Conservation (phyloP, 192 early-diverging fungal genomes). For the Backusella luteola region DNA sequence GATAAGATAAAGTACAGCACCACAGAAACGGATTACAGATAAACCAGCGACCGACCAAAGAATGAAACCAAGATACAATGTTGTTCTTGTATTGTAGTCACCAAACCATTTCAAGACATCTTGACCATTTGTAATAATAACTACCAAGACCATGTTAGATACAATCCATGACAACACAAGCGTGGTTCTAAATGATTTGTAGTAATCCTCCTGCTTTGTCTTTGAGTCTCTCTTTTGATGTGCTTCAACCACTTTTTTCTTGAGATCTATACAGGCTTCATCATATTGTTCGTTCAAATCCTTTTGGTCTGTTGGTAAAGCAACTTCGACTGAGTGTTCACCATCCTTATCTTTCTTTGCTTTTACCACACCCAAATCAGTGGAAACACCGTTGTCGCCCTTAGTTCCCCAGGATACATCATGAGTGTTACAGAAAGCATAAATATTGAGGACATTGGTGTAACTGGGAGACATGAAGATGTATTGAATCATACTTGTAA, state of each 20-base stretch:
- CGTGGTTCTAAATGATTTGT: constrained; percentile 76
- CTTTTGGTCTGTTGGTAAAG: constrained; percentile 57
- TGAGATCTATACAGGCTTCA: constrained; percentile 64
- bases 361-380: constrained; percentile 51
- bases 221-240: constrained; percentile 61
- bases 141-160: constrained; percentile 66
- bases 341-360: constrained; percentile 46
- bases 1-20: constrained; percentile 65
- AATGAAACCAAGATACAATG: constrained; percentile 61
- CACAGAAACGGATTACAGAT: constrained; percentile 65
- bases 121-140: constrained; percentile 56
- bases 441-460: constrained; percentile 78
- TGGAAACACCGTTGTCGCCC: constrained; percentile 60
- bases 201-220: constrained; percentile 50
- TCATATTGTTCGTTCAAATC: constrained; percentile 88
- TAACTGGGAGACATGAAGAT: constrained; percentile 75
- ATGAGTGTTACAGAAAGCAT: constrained; percentile 84
- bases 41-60: constrained; percentile 76
- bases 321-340: constrained; percentile 48
- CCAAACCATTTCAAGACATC: constrained; percentile 31
- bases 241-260: constrained; percentile 35
- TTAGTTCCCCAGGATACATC: constrained; percentile 89
- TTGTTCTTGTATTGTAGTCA: constrained; percentile 36
- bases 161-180: constrained; percentile 77
- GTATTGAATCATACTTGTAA: constrained; percentile 70